Base-by-base conservation (phyloP, 2,329 filamentous ascomycete genomes). In the Colletotrichum chrysophilum region DNA sequence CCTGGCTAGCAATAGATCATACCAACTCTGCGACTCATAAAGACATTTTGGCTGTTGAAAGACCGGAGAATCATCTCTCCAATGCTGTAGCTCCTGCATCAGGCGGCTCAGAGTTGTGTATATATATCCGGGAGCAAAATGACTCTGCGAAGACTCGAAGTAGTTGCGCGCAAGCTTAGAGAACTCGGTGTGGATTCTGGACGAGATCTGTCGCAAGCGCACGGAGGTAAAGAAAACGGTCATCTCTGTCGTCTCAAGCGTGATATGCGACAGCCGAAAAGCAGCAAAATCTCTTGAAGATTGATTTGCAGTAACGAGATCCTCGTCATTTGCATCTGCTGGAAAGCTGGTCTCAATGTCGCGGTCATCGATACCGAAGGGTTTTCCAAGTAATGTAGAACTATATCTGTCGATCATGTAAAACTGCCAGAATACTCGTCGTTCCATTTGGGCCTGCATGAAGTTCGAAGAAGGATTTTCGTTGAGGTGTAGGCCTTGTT, bases 381-480 rank as follows among this genome's bases (percentile, higher is more conserved):
- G 86, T 3, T 86, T 83, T 38, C 82, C 83, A 1, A 88, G 79
- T 2, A 84, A 85, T 0, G 82, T 83, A 3, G 86, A 87, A 74
- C 84, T 87, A 58, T 88, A 87, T 21, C 86, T 79, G 71, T 87
- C 86, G 16, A 87, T 83, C n/a, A 87, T 81, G 67, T 87, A 88
- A 76, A 84, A 86, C 52, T 86, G 81, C 86, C 86, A 87, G 76
- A 88, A 88, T 1, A 87, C 82, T 2, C 86, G 79, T 1, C 85
- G 81, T 38, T 80, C 81, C 16, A 84, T 80, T 60, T 87, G 85
- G 34, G 85, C 83, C 13, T 83, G 76, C 7, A 86, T 38, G 1
- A 81, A 77, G 5, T 76, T 70, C 1, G 75, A 65, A 4, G 38
- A 32, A 3, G 66, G 65, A 3, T 66, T 38, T 9, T 77, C 75